Evolutionary conservation across 2,329 filamentous ascomycete genomes (phyloP).

Genomic region (Coniella lustricola): DNA sequence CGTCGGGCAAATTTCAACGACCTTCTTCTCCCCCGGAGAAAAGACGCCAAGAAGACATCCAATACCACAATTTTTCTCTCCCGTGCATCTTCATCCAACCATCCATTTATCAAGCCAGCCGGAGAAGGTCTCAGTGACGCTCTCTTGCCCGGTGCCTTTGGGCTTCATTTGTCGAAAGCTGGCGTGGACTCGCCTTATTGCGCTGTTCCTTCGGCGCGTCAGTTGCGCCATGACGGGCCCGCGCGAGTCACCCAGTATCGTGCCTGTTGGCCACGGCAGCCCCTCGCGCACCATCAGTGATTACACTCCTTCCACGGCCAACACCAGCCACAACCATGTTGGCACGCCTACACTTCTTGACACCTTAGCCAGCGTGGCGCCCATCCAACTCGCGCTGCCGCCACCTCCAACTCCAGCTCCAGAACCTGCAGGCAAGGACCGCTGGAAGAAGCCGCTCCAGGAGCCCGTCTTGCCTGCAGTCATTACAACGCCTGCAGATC

Average conservation of each 20-base stretch:
- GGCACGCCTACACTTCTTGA: too few species aligned
- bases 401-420: background rate
- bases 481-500: conserved; percentile 29
- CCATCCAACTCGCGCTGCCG: background rate
- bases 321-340: too few species aligned
- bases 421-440: background rate
- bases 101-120: background rate
- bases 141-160: background rate
- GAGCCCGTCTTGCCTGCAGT: conserved; percentile 14
- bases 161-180: conserved; percentile 1
- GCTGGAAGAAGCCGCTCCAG: conserved; percentile 2
- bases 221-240: conserved; percentile 8
- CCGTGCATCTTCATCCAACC: background rate
- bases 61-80: background rate
- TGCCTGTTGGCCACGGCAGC: background rate
- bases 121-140: background rate
- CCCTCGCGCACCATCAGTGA: background rate
- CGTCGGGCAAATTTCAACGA: background rate
- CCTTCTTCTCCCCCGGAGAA: background rate
- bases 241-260: background rate
- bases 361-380: background rate
- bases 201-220: conserved; percentile 7
- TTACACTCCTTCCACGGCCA: too few species aligned
- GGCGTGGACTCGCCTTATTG: conserved; percentile 4
- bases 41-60: background rate